These are phyloP conservation scores for Lichtheimia hyalospora DNA, from an alignment of 371 early-diverging fungal genomes.

Conservation along the genomic window DNA sequence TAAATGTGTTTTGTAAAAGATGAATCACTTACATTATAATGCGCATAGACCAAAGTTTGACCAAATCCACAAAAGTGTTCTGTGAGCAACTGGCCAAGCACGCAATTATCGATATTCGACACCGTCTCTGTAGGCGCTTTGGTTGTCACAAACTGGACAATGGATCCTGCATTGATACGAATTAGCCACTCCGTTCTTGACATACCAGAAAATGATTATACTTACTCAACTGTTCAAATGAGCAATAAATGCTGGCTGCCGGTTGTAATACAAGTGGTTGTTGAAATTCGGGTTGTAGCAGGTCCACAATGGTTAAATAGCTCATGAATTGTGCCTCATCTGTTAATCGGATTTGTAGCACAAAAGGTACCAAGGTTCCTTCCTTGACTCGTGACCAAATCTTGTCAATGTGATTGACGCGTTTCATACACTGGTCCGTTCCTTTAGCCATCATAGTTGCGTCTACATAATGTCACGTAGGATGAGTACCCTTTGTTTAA, in stretches of 20 bases:
- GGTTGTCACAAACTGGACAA: background rate
- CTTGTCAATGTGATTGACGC: background rate
- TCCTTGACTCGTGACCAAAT: slow-evolving; percentile 13
- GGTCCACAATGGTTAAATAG: slow-evolving; percentile 10
- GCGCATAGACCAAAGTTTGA: slow-evolving; percentile 10
- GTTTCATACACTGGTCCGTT: slow-evolving; percentile 9
- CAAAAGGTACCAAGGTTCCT: slow-evolving; percentile 4
- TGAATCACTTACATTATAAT: slow-evolving; percentile 10
- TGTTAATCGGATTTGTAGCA: slow-evolving; percentile 11
- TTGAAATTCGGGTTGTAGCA: slow-evolving; percentile 9
- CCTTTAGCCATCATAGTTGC: slow-evolving; percentile 2
- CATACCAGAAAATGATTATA: background rate
- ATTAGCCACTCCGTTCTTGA: no score
- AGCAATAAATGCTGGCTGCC: slow-evolving; percentile 1
- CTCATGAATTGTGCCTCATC: slow-evolving; percentile 16
- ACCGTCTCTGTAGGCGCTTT: no score
- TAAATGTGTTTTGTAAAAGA: background rate
- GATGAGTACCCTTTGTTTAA: background rate
- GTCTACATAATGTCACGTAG: background rate
- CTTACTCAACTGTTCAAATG: slow-evolving; percentile 17
- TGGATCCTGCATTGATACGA: background rate
- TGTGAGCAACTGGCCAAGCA: slow-evolving; percentile 3
- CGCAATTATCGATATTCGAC: background rate
- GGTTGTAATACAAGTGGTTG: background rate
- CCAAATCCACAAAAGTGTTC: slow-evolving; percentile 12